Base-by-base conservation (phyloP, 768 basidiomycete species). In the Cystobasidium tubakii region DNA sequence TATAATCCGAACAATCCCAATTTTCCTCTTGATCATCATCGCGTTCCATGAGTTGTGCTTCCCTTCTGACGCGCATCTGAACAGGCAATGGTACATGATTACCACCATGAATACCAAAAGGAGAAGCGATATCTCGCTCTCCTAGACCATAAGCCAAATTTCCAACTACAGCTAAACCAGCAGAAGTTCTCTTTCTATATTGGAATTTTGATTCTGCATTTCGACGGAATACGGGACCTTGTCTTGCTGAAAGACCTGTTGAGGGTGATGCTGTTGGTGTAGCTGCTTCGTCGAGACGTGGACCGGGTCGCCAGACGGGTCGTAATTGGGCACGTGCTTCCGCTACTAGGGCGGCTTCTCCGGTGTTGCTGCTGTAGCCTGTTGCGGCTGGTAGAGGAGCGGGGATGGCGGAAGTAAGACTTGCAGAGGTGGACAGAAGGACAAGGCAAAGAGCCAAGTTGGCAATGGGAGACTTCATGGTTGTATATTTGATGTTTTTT, bases 21-120 rank as follows among this genome's bases (percentile, higher is more conserved):
- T 71, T 34, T 13, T 71, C 69, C 42, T 71, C 69, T 27, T 42
- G 17, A 29, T 60, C 54, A 34, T 53, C 54, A 17, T 71, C 69
- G 33, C 33, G 33, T 25, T 69, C 66, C 21, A 31, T 43, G 23
- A 55, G 50, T 9, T 4, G 7, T 6, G 69, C 69, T 27, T 65
- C 31, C 13, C 63, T 27, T 46, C 36, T 65, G 13, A 65, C 33
- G 23, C 57, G 57, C 57, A 60, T 60, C 6, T 12, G 23, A 50
- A 50, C 46, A 50, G 46, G 46, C 4, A 60, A 25, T 15, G 57
- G 57, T 25, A 60, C 57, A 25, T 60, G 57, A 60, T 60, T 60
- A 17, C 21, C 46, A 50, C 46, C 46, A 60, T 25, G 4, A 25
- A 60, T 60, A 60, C 13, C 57, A 34, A 60, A 60, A 60, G 57